Conservation (phyloP, 371 early-diverging fungal genomes). For the Saksenaea vasiformis region DNA sequence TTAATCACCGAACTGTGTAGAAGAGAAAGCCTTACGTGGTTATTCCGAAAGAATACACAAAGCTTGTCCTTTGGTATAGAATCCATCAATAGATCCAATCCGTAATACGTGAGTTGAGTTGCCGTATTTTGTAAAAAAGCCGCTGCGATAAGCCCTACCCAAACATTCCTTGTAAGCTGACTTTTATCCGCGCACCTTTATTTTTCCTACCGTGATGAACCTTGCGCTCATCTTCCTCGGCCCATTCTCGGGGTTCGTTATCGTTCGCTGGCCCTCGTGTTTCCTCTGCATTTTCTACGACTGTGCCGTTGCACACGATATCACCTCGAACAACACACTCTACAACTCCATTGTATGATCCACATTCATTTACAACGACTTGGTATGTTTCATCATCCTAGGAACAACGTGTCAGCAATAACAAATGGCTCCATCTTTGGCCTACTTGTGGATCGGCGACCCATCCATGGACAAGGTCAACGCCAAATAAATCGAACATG, state of each 20-base stretch:
- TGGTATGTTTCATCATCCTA: conserved; percentile 57
- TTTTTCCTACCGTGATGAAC: conserved; percentile 32
- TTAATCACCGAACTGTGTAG: background rate
- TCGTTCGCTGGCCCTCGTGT: background rate
- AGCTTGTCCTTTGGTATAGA: conserved; percentile 63
- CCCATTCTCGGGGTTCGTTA: conserved; percentile 11
- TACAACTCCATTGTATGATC: conserved; percentile 79
- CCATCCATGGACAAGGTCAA: conserved; percentile 92
- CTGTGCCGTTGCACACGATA: conserved; percentile 42
- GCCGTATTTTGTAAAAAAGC: conserved; percentile 76
- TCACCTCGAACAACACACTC: conserved; percentile 78
- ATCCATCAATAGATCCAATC: conserved; percentile 65
- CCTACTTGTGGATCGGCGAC: conserved; percentile 70
- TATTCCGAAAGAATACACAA: conserved; percentile 89
- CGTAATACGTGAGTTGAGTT: conserved; percentile 85
- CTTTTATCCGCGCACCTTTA: background rate
- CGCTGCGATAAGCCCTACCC: conserved; percentile 53
- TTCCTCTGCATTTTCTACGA: conserved; percentile 25
- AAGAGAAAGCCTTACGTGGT: conserved; percentile 65
- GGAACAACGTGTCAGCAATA: background rate
- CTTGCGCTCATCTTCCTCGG: conserved; percentile 27
- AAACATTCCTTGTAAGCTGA: background rate
- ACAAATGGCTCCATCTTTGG: background rate
- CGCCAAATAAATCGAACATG: conserved; percentile 80
- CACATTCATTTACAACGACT: conserved; percentile 54